Conservation (phyloP, 1,284 basidiomycete genomes). For the Fomitopsis betulina region DNA sequence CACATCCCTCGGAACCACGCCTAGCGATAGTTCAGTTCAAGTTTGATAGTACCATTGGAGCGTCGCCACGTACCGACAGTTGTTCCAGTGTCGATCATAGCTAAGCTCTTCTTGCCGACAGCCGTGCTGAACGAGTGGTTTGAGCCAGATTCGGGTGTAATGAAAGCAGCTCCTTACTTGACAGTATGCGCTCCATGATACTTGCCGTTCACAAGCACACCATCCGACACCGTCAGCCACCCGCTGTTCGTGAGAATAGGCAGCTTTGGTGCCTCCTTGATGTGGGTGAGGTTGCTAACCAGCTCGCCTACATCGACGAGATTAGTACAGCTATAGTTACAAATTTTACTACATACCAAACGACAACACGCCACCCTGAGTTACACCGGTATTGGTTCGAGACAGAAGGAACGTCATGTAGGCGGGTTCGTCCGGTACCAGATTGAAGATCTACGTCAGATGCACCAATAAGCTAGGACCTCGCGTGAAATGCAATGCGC, state of each 20-base stretch:
- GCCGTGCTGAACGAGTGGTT: not conserved
- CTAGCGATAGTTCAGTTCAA: not conserved
- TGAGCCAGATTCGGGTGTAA: not conserved
- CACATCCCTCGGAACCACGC: slow-evolving; percentile 7
- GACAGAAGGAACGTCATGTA: not conserved
- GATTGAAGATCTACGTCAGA: not conserved
- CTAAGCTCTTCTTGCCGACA: not conserved
- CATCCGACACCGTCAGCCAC: not conserved
- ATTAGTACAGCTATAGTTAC: not conserved
- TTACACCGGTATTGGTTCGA: not conserved
- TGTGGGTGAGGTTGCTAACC: not conserved
- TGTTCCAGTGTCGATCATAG: slow-evolving; percentile 14
- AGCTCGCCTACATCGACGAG: not conserved
- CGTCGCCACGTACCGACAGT: slow-evolving; percentile 6
- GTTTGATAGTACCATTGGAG: not conserved
- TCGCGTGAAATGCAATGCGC: not conserved
- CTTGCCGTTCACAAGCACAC: not conserved
- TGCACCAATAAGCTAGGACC: too few species aligned
- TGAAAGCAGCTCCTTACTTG: not conserved
- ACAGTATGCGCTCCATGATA: not conserved
- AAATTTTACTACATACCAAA: not conserved
- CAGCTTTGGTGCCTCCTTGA: not conserved
- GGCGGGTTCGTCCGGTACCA: not conserved
- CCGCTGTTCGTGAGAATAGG: not conserved
- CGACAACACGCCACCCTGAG: not conserved